Percentiles rank a stretch among this genome's conserved stretches.
Conservation (phyloP, 305 asterid genomes). For the Solanum hybrid region DNA sequence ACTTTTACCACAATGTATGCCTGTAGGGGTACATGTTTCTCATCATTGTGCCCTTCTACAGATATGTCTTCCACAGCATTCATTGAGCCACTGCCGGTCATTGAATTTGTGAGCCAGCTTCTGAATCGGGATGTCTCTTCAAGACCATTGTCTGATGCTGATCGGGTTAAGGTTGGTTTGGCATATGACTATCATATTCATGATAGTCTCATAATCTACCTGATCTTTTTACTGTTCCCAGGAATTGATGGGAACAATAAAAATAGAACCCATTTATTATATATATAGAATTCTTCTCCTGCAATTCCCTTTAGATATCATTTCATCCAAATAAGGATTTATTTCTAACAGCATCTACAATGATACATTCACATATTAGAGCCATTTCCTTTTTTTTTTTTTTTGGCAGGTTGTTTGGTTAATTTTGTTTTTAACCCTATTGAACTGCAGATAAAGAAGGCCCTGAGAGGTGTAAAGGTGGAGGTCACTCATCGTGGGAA, state of each 20-base stretch:
- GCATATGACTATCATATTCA: not conserved
- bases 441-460: slow-evolving; percentile 61
- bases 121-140: slow-evolving; percentile 67
- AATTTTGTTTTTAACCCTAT: not conserved
- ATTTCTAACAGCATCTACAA: not conserved
- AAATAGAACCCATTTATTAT: not conserved
- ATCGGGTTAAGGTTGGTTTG: slow-evolving; percentile 65
- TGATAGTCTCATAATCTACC: not conserved
- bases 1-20: not conserved
- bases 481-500: slow-evolving; percentile 89
- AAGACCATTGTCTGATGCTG: slow-evolving; percentile 87
- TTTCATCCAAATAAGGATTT: not conserved
- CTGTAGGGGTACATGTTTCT: not conserved
- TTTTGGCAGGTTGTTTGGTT: not conserved
- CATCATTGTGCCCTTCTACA: slow-evolving; percentile 18
- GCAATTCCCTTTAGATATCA: not conserved
- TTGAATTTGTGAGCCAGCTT: slow-evolving; percentile 78
- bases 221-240: not conserved
- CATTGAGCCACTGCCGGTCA: slow-evolving; percentile 90
- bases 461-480: slow-evolving; percentile 83
- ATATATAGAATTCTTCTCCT: not conserved
- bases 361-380: not conserved
- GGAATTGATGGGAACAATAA: not conserved
- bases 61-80: slow-evolving; percentile 99
- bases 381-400: not conserved